Base-by-base conservation (phyloP, 2,329 filamentous ascomycete genomes). In the Monilinia aucupariae region DNA sequence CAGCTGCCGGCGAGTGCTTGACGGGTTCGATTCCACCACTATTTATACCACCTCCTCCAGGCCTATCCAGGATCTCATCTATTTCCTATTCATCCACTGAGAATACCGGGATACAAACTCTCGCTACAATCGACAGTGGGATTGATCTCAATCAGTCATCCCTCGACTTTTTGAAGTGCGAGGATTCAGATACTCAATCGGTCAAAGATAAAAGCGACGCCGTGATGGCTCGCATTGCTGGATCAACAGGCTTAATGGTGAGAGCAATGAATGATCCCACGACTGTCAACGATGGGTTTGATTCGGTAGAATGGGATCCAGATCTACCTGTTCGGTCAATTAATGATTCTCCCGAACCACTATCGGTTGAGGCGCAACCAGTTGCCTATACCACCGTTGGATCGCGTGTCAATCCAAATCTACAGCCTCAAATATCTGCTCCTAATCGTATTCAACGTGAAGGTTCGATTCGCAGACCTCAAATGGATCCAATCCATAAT, bases 381-480 rank as follows among this genome's bases (percentile, higher is more conserved):
- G 60, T 74, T 3, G 65, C 73, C 8, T 75, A 74, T 59, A 75
- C 73, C 13, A 75, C 73, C 2, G 73, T 75, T 41, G 73, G 73
- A 10, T 75, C 73, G 30, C 60, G 71, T 27, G 72, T 73, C 27
- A 70, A 75, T 59, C 70, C 70, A 1, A 71, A 70, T 49, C 62
- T 61, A 3, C 65, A 69, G 25, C 71, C 68, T 27, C 71, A 71
- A 52, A 72, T 75, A 45, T 64, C 70, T 37, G 70, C 73, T 30
- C 73, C 73, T 4, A 72, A 72, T 61, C 68, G 73, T 1, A 73
- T 74, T 52, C 73, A 74, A 49, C 71, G 73, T 25, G 73, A 75
- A 65, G 72, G 73, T 20, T 68, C 70, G 25, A 68, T 63, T n/a
- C 61, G 69, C 43, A 65, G 73, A 63, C 66, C 70, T 30, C 67